phyloP scores from a whole-genome alignment of 1,284 basidiomycete species.

The Porodaedalea pini region DNA sequence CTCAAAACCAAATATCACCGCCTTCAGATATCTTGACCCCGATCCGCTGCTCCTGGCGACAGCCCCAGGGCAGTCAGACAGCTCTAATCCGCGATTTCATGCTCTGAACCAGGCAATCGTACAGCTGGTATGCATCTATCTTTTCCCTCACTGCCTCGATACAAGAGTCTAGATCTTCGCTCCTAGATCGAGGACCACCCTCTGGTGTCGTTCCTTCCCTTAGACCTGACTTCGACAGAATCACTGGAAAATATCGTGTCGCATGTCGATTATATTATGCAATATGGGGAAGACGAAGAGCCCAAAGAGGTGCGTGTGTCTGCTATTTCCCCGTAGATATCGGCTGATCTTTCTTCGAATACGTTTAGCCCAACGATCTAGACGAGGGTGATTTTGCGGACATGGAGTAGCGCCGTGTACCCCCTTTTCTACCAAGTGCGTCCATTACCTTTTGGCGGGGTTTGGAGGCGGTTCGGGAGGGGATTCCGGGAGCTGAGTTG shows the following conservation, averaged over 20 bases:
- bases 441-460: background rate
- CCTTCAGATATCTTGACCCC: conserved; percentile 84
- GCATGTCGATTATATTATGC: conserved; percentile 97
- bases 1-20: background rate
- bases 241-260: conserved; percentile 88
- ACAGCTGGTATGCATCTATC: conserved; percentile 59
- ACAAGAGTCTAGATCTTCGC: conserved; percentile 10
- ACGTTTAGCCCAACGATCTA: conserved; percentile 73
- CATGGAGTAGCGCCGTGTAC: conserved; percentile 43
- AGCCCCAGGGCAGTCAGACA: conserved; percentile 57
- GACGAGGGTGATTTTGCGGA: conserved; percentile 84
- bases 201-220: conserved; percentile 93
- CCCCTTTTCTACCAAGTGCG: background rate
- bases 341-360: background rate
- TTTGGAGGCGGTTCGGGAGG: background rate
- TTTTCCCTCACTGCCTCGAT: conserved; percentile 1
- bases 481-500: background rate
- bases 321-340: background rate
- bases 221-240: conserved; percentile 89
- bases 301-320: conserved; percentile 69
- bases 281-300: conserved; percentile 93
- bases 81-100: conserved; percentile 85
- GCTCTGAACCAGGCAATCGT: conserved; percentile 93
- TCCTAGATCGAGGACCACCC: conserved; percentile 95
- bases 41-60: conserved; percentile 87